Conservation (phyloP, 1,284 basidiomycete species). For the Moniliophthora roreri region DNA sequence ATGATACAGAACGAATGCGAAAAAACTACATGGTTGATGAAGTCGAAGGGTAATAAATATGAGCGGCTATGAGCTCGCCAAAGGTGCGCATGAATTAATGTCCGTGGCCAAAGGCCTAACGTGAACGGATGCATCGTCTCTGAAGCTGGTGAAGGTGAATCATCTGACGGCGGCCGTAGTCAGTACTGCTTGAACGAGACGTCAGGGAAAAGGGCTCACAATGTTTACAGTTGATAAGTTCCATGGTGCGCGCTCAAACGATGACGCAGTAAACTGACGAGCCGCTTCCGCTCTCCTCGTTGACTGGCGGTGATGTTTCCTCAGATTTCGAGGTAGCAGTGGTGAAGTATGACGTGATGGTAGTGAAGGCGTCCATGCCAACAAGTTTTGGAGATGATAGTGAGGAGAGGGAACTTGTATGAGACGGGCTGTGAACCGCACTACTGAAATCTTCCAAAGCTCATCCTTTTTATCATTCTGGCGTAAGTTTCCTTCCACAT, state of each 20-base stretch:
- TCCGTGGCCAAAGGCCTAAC: neutral
- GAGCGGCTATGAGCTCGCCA: neutral
- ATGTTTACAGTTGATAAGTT: neutral
- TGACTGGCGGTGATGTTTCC: neutral
- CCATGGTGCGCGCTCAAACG: neutral
- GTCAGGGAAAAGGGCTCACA: neutral
- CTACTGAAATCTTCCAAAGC: neutral
- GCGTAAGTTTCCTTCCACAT: neutral
- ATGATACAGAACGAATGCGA: neutral
- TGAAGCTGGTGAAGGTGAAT: neutral
- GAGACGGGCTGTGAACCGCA: neutral
- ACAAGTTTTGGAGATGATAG: neutral
- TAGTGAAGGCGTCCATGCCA: constrained; percentile 5
- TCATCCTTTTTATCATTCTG: neutral
- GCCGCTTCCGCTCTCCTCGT: constrained; percentile 1
- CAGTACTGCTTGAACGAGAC: neutral
- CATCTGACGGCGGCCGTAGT: neutral
- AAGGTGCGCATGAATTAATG: neutral
- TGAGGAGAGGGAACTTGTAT: neutral
- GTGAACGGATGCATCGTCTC: neutral
- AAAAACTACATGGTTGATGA: neutral
- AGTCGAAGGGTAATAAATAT: neutral
- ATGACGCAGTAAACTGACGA: neutral
- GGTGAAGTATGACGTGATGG: neutral
- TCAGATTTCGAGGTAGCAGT: constrained; percentile 1